phyloP scores from a whole-genome alignment of 2,329 filamentous ascomycete genomes.

The Plenodomus lindquistii region DNA sequence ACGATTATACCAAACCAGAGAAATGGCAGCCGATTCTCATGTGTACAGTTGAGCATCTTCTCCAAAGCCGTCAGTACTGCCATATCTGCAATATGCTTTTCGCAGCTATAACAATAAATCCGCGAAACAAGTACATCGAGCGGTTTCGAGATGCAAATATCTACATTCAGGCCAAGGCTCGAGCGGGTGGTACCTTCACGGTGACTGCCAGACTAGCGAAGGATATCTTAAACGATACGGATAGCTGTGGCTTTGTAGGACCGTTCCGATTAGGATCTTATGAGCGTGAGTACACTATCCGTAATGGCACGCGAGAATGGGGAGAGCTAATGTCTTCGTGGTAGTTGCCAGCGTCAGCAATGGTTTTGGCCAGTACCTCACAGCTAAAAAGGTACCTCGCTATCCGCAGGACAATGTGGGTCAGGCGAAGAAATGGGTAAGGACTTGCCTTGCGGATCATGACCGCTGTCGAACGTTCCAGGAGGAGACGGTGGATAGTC shows the following conservation, averaged over 20 bases:
- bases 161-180: too few relatives aligned
- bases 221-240: too few relatives aligned
- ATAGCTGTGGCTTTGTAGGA: too few relatives aligned
- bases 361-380: constrained; percentile 5
- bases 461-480: constrained; percentile 7
- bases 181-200: too few relatives aligned
- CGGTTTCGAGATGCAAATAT: too few relatives aligned
- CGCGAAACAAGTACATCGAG: too few relatives aligned
- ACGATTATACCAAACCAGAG: too few relatives aligned
- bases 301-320: neutral
- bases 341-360: neutral
- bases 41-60: neutral
- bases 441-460: constrained; percentile 4
- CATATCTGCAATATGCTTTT: neutral
- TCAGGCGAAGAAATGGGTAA: constrained; percentile 7
- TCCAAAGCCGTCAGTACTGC: neutral
- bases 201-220: too few relatives aligned
- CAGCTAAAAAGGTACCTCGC: neutral
- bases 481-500: neutral
- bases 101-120: neutral
- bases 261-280: neutral
- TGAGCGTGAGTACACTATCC: neutral
- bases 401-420: constrained; percentile 5
- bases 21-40: neutral
- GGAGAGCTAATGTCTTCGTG: too few relatives aligned